Conservation (phyloP, 192 early-diverging fungal genomes). For the Thoreauomyces humboldtii region DNA sequence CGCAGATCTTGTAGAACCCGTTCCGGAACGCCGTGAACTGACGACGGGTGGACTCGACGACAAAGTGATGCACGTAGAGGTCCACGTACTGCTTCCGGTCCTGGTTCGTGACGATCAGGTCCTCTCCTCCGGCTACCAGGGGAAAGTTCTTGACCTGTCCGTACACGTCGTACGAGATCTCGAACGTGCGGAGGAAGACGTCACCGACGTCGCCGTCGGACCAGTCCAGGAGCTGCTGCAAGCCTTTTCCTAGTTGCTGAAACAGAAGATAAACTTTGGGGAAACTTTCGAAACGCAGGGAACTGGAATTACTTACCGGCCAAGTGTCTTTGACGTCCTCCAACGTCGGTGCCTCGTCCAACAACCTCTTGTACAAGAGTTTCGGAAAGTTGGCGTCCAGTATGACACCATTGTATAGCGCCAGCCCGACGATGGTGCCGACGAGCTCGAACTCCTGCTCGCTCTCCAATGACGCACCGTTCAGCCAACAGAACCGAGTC, state of each 20-base stretch:
- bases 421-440: conserved; percentile 88
- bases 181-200: conserved; percentile 79
- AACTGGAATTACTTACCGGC: conserved; percentile 55
- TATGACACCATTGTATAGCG: conserved; percentile 84
- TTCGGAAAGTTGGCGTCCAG: conserved; percentile 70
- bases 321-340: conserved; percentile 56
- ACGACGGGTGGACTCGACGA: conserved; percentile 32
- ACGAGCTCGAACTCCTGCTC: conserved; percentile 73
- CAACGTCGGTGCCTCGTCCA: conserved; percentile 50
- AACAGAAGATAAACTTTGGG: too few species aligned
- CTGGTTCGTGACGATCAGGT: conserved; percentile 52
- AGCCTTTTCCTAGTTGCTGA: conserved; percentile 66
- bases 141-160: conserved; percentile 47
- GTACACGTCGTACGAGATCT: conserved; percentile 67
- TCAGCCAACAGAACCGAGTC: conserved; percentile 78
- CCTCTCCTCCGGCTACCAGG: conserved; percentile 44
- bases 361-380: conserved; percentile 70
- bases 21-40: conserved; percentile 49
- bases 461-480: conserved; percentile 57
- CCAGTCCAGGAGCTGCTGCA: conserved; percentile 81
- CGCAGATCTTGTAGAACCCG: conserved; percentile 54
- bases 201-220: conserved; percentile 70
- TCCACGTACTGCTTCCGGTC: conserved; percentile 52
- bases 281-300: too few species aligned
- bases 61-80: conserved; percentile 50